Base-by-base conservation (phyloP, 805 yeast species). In the Candida oleophila region DNA sequence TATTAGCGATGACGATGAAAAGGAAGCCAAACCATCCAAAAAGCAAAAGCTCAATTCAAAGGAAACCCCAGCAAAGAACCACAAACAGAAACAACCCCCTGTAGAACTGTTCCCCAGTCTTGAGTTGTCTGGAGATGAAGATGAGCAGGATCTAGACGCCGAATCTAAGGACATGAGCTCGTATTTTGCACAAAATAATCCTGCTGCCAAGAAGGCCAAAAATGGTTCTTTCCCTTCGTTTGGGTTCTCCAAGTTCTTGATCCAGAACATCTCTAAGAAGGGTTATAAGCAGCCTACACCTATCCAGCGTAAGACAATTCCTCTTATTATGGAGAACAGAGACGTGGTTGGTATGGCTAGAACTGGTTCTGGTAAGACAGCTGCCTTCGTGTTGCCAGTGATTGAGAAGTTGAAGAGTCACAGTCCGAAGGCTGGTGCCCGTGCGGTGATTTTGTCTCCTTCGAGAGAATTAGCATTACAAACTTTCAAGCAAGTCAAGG, bases 271-370 rank as follows among this genome's bases (percentile, higher is more conserved):
- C 46, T 61, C 80, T 46, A 83, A 82, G 50, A 91, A 89, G 61
- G 99, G 99, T 0, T 94, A 83, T 70, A 85, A 82, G 54, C 94
- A 87, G 54, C 99, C 99, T 12, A 94, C 99, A 0, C 99, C 99
- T 1, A 94, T 94, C 65, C 99, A 94, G 69, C 78, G 99, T 53
- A 94, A 92, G 62, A 85, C 99, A 2, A 88, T 94, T 48, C 99
- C 99, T 0, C 73, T 90, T 46, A 84, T 94, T 49, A 72, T 94
- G 71, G 89, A 87, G 41, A 86, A 82, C 46, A 77, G 95, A 60
- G 99, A 94, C 68, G 96, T 94, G 37, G 99, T 94, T 14, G 99
- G 97, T 62, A 94, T 94, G 99, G 99, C 99, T 14, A 80, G 99
- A 61, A 94, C 99, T 0, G 99, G 99, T 59, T 88, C 96, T 21